phyloP scores from a whole-genome alignment of 768 basidiomycete genomes.

The Clitopilus hobsonii region DNA sequence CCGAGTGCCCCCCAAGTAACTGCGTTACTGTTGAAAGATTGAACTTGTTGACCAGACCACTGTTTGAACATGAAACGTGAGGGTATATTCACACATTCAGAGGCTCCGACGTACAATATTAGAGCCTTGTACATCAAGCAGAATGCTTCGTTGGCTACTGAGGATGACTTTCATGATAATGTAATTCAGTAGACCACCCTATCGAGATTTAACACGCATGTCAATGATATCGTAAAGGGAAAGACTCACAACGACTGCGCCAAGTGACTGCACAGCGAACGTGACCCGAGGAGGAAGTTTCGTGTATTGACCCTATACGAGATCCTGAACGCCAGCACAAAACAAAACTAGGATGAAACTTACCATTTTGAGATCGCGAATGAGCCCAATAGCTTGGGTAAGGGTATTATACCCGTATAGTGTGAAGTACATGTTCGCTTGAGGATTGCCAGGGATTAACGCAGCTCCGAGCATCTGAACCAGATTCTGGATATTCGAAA shows the following conservation, averaged over 20 bases:
- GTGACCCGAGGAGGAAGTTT: constrained; percentile 64
- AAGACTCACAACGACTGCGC: constrained; percentile 46
- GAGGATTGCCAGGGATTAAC: constrained; percentile 42
- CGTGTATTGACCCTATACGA: constrained; percentile 34
- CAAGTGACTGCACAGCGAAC: constrained; percentile 55
- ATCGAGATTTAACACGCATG: neutral
- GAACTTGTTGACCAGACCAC: constrained; percentile 42
- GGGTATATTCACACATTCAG: neutral
- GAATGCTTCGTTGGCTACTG: constrained; percentile 37
- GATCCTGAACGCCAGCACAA: neutral
- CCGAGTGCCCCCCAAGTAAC: constrained; percentile 57
- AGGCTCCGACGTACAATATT: constrained; percentile 36
- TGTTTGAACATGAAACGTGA: constrained; percentile 21
- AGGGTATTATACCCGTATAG: constrained; percentile 44
- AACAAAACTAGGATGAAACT: constrained; percentile 13
- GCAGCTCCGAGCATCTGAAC: constrained; percentile 44
- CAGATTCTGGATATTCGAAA: constrained; percentile 29
- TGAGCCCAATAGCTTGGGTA: constrained; percentile 43
- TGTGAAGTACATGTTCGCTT: constrained; percentile 47
- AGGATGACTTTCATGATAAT: constrained; percentile 58
- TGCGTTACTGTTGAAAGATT: constrained; percentile 41
- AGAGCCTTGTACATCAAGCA: constrained; percentile 46
- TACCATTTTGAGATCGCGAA: constrained; percentile 56
- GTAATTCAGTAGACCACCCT: constrained; percentile 37
- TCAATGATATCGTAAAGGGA: constrained; percentile 7